Percentiles rank a stretch among this genome's conserved stretches.
Evolutionary conservation across 306 rosid species (phyloP).

Genomic region (Fragaria ananassa): DNA sequence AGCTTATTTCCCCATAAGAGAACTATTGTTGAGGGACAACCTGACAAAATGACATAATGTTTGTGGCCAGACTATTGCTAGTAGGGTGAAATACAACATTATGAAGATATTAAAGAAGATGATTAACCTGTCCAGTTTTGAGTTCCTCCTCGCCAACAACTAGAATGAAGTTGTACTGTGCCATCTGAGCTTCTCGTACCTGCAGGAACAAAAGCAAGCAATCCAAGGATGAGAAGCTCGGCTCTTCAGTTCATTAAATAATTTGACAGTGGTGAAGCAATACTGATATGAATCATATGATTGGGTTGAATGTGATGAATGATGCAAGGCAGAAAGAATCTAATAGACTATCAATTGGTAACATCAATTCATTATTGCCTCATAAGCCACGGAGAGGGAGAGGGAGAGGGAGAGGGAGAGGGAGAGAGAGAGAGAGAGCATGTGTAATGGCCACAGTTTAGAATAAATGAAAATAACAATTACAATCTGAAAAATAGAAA

Average conservation of each 20-base stretch:
- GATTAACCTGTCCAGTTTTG: conserved; percentile 74
- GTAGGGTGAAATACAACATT: neutral
- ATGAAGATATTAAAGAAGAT: neutral
- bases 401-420: neutral
- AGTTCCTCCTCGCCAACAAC: conserved; percentile 97
- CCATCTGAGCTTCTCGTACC: conserved; percentile 91
- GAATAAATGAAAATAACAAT: neutral
- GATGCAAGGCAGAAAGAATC: neutral
- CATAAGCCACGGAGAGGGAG: neutral
- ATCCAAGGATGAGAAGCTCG: neutral
- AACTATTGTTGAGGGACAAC: neutral
- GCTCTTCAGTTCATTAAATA: neutral
- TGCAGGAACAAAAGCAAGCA: neutral
- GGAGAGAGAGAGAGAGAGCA: neutral
- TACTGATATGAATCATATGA: neutral
- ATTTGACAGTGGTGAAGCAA: neutral
- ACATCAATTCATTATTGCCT: neutral
- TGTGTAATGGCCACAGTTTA: neutral
- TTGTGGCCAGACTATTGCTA: neutral
- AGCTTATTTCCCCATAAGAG: neutral
- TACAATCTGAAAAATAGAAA: neutral
- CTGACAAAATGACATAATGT: neutral
- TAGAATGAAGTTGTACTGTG: conserved; percentile 82
- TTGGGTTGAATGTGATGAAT: too few relatives aligned
- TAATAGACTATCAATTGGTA: neutral